Evolutionary conservation across 2,329 filamentous ascomycete species (phyloP).

Genomic region (Botryosphaeria dothidea): DNA sequence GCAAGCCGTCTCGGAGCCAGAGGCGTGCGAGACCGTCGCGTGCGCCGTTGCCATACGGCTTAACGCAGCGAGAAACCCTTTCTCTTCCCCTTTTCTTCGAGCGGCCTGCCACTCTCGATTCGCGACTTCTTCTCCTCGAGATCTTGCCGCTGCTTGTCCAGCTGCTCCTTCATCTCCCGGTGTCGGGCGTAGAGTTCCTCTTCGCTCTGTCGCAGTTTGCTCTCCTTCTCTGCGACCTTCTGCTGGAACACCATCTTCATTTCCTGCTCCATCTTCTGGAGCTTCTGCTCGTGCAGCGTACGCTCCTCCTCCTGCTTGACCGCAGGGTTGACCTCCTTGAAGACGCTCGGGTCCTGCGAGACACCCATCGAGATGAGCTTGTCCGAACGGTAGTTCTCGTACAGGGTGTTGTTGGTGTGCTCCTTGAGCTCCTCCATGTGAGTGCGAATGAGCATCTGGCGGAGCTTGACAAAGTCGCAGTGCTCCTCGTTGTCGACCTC

Average conservation of each 20-base stretch:
- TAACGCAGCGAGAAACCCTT: constrained; percentile 99
- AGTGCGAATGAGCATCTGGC: constrained; percentile 99
- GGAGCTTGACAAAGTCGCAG: constrained; percentile 99
- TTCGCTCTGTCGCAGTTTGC: constrained; percentile 98
- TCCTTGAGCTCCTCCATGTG: constrained; percentile 99
- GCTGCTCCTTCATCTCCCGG: constrained; percentile 99
- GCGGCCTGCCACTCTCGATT: constrained; percentile 89
- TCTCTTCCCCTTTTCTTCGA: constrained; percentile 98
- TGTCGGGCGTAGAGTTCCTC: constrained; percentile 97
- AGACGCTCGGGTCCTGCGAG: constrained; percentile 96
- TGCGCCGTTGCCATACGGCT: constrained; percentile 21
- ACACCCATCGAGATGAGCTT: constrained; percentile 99
- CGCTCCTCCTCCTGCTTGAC: constrained; percentile 99
- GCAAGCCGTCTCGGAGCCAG: constrained; percentile 27
- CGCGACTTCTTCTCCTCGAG: constrained; percentile 98
- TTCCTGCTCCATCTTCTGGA: constrained; percentile 99
- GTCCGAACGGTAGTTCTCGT: constrained; percentile 99
- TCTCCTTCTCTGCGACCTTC: constrained; percentile 99
- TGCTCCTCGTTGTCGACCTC: constrained; percentile 99
- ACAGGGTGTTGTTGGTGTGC: constrained; percentile 97
- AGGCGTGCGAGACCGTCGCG: background rate
- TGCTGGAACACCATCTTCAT: constrained; percentile 99
- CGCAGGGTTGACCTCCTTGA: constrained; percentile 99
- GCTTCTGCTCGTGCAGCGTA: constrained; percentile 97
- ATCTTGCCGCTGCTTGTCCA: constrained; percentile 91